Percentiles rank a stretch among this genome's conserved stretches.
Evolutionary conservation across 139 green algal genomes (phyloP).

Genomic region (Tetraselmis chui): DNA sequence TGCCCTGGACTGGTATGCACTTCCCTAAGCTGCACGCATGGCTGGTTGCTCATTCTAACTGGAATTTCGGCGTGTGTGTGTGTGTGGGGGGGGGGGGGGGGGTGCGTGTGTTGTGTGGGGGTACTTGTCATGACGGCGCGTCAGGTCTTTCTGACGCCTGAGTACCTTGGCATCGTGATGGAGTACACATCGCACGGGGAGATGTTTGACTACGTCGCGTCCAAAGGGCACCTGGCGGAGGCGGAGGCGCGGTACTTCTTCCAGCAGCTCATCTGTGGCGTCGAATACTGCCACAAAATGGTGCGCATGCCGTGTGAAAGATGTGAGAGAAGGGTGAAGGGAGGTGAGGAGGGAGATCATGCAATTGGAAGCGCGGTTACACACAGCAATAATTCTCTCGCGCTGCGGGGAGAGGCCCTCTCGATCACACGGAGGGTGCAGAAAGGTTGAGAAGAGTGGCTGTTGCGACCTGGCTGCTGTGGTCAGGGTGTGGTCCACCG

Average conservation of each 20-base stretch:
- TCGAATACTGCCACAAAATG: constrained; percentile 51
- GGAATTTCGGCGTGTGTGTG: not conserved
- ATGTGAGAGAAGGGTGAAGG: not conserved
- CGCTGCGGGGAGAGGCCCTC: too few species aligned
- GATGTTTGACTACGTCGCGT: constrained; percentile 7
- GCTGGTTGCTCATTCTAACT: not conserved
- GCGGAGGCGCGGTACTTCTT: constrained; percentile 45
- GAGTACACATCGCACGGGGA: constrained; percentile 38
- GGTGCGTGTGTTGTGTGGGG: not conserved
- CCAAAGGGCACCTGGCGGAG: constrained; percentile 26
- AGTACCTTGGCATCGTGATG: constrained; percentile 49
- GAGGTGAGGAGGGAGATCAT: not conserved
- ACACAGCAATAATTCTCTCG: too few species aligned
- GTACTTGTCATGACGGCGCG: constrained; percentile 9
- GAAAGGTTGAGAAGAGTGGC: too few species aligned
- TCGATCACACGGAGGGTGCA: too few species aligned
- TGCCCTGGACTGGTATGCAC: not conserved
- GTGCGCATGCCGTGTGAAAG: constrained; percentile 5
- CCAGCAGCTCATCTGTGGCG: constrained; percentile 51
- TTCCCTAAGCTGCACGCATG: not conserved
- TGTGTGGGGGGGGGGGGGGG: not conserved
- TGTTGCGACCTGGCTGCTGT: not conserved
- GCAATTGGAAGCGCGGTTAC: too few species aligned
- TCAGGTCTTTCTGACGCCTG: constrained; percentile 43
- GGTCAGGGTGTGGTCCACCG: constrained; percentile 38